Evolutionary conservation across 2,329 filamentous ascomycete species (phyloP), one percentile per base, ranked within the genome.

Genomic region (Calonectria hawksworthii): DNA sequence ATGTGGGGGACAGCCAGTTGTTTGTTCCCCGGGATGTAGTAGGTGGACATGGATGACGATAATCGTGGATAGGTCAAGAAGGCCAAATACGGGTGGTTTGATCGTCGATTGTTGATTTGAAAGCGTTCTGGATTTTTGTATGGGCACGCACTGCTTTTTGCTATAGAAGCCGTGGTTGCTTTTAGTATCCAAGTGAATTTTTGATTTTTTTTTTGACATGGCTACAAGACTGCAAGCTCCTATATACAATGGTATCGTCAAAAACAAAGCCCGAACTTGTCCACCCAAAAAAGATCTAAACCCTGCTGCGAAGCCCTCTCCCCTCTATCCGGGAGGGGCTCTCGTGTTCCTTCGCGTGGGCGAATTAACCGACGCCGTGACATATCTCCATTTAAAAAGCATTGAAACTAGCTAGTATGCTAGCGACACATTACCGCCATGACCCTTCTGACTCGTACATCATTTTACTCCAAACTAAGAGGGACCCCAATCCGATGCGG

Each of bases 211-310:
- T 34, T 64, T 63, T 63, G 32, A 59, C 52, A 63, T 71, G 63
- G 28, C 63, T 64, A 51, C 28, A 68, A 47, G 61, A 32, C 23
- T 18, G 28, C 61, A 65, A 47, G 23, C 21, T 47, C 68, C 13
- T 50, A 41, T 52, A 59, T 75, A 68, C 64, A 65, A 68, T 59
- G 70, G 68, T 70, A 68, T 68, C 68, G 34, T 75, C 23, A 44
- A 66, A 51, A 69, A 34, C 41, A 67, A 66, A n/a, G n/a, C 26
- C 59, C 21, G 67, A 44, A 28, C 11, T 44, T 44, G 21, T 28
- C 70, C 32, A 26, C 51, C 65, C n/a, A n/a, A n/a, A n/a, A 34
- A 38, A 51, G 52, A 23, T 21, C 41, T 34, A 72, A 72, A 30
- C 6, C 36, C 32, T 18, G 28, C 26, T 32, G 54, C 34, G 21